Base-by-base conservation (phyloP, 306 rosid species). In the Malus sylvestris region DNA sequence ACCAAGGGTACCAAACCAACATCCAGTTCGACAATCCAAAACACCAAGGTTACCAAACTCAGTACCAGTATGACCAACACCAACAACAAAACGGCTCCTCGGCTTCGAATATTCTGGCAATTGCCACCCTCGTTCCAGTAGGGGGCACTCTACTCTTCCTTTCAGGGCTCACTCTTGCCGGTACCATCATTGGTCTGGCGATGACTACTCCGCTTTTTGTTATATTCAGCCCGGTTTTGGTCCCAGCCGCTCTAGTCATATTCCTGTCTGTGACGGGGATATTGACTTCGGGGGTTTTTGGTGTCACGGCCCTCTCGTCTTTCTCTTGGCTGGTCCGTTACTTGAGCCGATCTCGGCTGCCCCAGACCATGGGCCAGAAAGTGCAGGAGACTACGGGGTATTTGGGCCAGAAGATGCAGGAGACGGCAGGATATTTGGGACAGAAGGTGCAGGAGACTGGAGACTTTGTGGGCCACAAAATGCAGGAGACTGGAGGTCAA, bases 221-320 rank as follows among this genome's bases (percentile, higher is more conserved):
- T 15, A 35, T 91, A 5, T 89, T 80, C 84, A 80, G 97, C 76
- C 97, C 97, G 0, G 65, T 89, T 10, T 61, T 91, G 68, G 18
- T 91, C 74, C 86, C 93, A 0, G 90, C 97, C 0, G 81, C 83
- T 1, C 6, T 85, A 0, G 70, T 67, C 59, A n/a, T 91, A 8
- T 76, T 59, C 30, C 23, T 88, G 14, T 77, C 88, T 0, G 78
- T 89, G 18, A 38, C 89, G 32, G 91, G 92, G 6, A 78, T 89
- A 61, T 57, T 91, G 76, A 75, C 92, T 0, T 89, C 94, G 0
- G 92, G 88, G 0, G 91, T 85, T 2, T 88, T 81, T 30, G 94
- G 88, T 9, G 65, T 88, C 67, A 86, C 92, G 4, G 88, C 87
- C 0, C 45, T 91, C 3, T 89, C 93, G 8, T 85, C 94, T 2